These are phyloP conservation scores for Podospora australis DNA, from an alignment of 495 filamentous ascomycete genomes.

Conservation along the genomic window DNA sequence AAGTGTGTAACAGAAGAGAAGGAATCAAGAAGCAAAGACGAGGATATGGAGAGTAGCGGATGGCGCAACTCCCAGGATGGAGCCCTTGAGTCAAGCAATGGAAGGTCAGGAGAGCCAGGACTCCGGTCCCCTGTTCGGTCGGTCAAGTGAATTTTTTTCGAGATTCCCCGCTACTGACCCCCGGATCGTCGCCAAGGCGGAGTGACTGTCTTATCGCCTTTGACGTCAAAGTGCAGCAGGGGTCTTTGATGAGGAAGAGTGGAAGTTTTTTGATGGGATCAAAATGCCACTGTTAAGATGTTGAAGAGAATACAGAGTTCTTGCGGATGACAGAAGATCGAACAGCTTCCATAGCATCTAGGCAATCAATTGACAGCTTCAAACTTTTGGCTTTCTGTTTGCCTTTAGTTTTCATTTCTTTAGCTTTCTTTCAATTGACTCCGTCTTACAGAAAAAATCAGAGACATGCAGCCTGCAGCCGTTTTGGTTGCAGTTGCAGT, in stretches of 20 bases:
- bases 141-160: conserved; percentile 15
- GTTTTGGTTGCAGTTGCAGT: no score
- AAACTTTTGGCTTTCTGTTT: no score
- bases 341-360: no score
- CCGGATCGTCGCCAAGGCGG: conserved; percentile 2
- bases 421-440: no score
- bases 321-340: no score
- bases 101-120: neutral
- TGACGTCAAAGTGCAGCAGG: conserved; percentile 3
- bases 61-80: conserved; percentile 2
- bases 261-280: no score
- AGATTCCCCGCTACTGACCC: neutral
- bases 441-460: no score
- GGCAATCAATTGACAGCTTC: no score
- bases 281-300: no score
- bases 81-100: neutral
- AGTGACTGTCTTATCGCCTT: conserved; percentile 16
- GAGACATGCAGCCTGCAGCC: no score
- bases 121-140: conserved; percentile 5
- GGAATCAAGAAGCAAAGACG: neutral
- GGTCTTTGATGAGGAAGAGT: neutral
- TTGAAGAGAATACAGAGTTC: no score
- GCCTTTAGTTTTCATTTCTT: no score
- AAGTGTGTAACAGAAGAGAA: neutral
- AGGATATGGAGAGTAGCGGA: neutral